Evolutionary conservation across 75 land plant genomes (phyloP), one percentile per base, ranked within the genome.

Genomic region (Gnetum montanum): DNA sequence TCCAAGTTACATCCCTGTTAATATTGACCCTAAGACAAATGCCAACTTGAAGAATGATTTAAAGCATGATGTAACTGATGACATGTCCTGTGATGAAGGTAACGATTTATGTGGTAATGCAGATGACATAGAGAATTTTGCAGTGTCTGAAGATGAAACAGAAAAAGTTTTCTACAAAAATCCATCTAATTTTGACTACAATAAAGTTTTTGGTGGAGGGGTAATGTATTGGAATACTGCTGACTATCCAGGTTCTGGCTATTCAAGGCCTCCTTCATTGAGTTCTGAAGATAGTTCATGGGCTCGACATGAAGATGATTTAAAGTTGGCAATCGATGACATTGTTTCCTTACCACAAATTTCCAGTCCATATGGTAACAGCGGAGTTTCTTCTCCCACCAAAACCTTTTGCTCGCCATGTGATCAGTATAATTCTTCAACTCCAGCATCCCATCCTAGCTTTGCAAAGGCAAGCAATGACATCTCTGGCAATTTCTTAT

Each of bases 281-380:
- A 85, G 91, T 62, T 94, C 98, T 36, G 98, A 94, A 54, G 98
- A 94, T 54, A 85, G 96, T 58, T 76, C 96, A 12, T 94, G 98
- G 98, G 91, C 96, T 35, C 79, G 98, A 65, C 81, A 69, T 51
- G 98, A 94, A 69, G 91, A 87, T 26, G 98, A 94, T 58, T 71
- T 94, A 36, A 83, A 70, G 47, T 70, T 79, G 61, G 75, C 74
- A 35, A 68, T 94, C 16, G 98, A 94, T 76, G 98, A 94, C 46
- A 93, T 88, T 68, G 86, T 88, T 60, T 81, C 83, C 12, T 54
- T 80, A 37, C 64, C 90, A 31, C 49, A 58, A 46, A 20, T 74
- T 26, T 48, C 68, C 30, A 60, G 75, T 31, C 49, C 81, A 34
- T 88, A 88, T 55, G 54, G 75, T 59, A 62, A 79, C 24, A 74